Evolutionary conservation across 805 yeast species (phyloP), one percentile per base, ranked within the genome.

Genomic region (Candida orba): DNA sequence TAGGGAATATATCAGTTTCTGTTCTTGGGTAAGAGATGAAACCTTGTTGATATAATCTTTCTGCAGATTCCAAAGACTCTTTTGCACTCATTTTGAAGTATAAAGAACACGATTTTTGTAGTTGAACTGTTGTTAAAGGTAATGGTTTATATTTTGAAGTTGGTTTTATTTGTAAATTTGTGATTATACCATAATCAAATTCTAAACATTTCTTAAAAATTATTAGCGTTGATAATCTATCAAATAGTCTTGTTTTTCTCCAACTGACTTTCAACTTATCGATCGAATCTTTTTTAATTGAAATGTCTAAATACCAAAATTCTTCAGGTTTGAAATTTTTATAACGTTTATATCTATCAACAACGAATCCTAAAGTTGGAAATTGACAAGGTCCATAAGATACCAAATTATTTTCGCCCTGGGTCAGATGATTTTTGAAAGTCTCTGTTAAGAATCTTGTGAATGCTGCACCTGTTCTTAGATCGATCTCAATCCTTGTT

Each of bases 341-440:
- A 30, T 84, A 84, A 44, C 96, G 70, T 45, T 80, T 78, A 59
- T 80, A 89, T 46, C 99, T 69, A 56, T 93, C 99, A 10, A 93
- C 98, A 0, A 93, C 90, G 64, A 93, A 93, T 4, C 99, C 98
- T 41, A 93, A 68, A 0, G 99, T 91, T 3, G 99, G 99, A 55
- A 93, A 93, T 59, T 93, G 99, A 59, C 99, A 93, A 3, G 84
- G 66, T 3, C 99, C 99, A 60, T 90, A 93, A 1, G 96, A 88
- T 6, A 69, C 66, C 3, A 47, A 43, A n/a, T 48, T 27, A 10
- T 27, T 27, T 13, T 27, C 29, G 13, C 29, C 29, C 9, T 27
- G 29, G 12, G 29, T 27, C 9, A 9, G 14, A 13, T 20, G 18
- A 12, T 46, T 49, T 51, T 66, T 66, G 54, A 79, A 66, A 41